Evolutionary conservation across 2,329 filamentous ascomycete species (phyloP).

Genomic region (Fusarium goolgardi): DNA sequence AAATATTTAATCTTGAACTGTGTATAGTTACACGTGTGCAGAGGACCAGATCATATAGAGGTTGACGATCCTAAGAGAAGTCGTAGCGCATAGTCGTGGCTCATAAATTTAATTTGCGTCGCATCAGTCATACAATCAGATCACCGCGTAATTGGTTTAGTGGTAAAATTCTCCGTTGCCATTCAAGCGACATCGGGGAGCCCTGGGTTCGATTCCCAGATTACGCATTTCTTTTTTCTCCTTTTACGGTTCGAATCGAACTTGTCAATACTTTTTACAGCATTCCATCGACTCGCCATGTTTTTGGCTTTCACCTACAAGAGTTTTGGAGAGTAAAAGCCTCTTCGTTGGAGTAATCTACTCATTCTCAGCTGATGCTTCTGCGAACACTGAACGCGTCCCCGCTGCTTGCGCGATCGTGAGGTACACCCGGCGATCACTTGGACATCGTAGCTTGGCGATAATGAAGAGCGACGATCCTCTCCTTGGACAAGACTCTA

Average conservation of each 20-base stretch:
- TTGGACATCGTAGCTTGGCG: neutral
- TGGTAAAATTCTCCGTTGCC: conserved; percentile 21
- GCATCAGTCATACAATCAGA: accelerated
- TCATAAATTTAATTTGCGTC: accelerated
- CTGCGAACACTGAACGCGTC: neutral
- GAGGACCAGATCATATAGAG: neutral
- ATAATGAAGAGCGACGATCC: neutral
- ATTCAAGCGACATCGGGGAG: neutral
- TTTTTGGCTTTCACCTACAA: neutral
- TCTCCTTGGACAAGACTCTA: neutral
- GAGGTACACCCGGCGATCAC: neutral
- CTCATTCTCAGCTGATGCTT: neutral
- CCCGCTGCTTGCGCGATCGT: neutral
- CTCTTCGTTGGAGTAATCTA: neutral
- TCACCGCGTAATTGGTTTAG: conserved; percentile 12
- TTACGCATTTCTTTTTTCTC: neutral
- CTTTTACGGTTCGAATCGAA: neutral
- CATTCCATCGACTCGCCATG: accelerated
- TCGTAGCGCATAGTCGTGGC: accelerated
- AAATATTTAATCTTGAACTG: too few species aligned
- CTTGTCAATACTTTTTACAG: accelerated
- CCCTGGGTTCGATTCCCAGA: conserved; percentile 17
- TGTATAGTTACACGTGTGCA: neutral
- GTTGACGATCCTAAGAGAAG: neutral
- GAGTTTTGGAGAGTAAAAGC: accelerated